Conservation (phyloP, 2,329 filamentous ascomycete genomes). For the Xylariaceae sp. region DNA sequence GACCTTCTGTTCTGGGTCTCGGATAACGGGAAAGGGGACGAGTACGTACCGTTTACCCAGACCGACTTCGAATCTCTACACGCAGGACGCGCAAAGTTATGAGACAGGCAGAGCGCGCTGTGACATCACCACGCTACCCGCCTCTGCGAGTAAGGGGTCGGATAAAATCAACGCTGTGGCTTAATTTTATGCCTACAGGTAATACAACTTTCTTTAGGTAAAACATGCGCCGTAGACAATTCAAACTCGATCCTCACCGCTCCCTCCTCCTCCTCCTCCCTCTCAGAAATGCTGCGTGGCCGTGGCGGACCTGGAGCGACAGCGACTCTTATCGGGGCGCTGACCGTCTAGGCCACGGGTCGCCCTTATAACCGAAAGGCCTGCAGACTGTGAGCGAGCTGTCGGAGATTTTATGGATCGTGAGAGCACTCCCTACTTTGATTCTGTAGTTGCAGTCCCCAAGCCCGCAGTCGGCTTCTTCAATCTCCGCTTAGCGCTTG, state of each 20-base stretch:
- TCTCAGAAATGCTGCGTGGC: too few species aligned
- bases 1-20: constrained; percentile 52
- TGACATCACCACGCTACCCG: too few species aligned
- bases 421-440: constrained; percentile 22
- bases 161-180: too few species aligned
- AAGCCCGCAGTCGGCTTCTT: constrained; percentile 11
- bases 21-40: constrained; percentile 46
- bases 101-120: too few species aligned
- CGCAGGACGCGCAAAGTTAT: constrained; percentile 41
- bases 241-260: too few species aligned
- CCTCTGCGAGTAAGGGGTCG: too few species aligned
- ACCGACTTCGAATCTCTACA: constrained; percentile 53
- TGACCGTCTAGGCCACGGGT: constrained; percentile 30
- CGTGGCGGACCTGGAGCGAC: too few species aligned
- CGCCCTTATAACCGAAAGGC: constrained; percentile 29
- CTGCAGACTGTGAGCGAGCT: constrained; percentile 17
- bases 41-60: constrained; percentile 54
- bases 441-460: constrained; percentile 11
- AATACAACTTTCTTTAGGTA: too few species aligned
- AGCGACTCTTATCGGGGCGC: constrained; percentile 26
- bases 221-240: too few species aligned
- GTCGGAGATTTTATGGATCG: background rate
- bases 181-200: too few species aligned
- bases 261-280: too few species aligned
- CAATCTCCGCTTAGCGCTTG: constrained; percentile 14